Evolutionary conservation across 164 flowering plant genomes (phyloP).

Genomic region (Kalanchoe fedtschenkoi): DNA sequence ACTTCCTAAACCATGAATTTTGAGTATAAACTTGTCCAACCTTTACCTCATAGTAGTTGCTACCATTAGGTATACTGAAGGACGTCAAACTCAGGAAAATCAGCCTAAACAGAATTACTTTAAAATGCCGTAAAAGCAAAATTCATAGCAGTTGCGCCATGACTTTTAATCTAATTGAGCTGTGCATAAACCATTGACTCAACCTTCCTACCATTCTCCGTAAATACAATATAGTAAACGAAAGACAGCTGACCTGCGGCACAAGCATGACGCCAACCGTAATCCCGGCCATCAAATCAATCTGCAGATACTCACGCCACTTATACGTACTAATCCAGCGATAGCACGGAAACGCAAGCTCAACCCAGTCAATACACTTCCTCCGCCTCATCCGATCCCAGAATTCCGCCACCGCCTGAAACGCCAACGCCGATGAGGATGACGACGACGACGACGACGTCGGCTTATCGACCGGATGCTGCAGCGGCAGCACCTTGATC

Average conservation of each 20-base stretch:
- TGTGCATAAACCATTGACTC: neutral
- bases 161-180: no score
- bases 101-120: neutral
- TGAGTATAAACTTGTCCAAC: neutral
- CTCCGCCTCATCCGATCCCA: conserved; percentile 30
- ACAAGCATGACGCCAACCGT: conserved; percentile 97
- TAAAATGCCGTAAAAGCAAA: neutral
- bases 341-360: conserved; percentile 53
- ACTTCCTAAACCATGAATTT: neutral
- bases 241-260: conserved; percentile 59
- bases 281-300: conserved; percentile 74
- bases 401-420: conserved; percentile 20
- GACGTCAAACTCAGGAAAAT: neutral
- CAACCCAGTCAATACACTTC: conserved; percentile 57
- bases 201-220: neutral
- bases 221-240: no score
- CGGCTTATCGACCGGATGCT: conserved; percentile 19
- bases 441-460: conserved; percentile 12
- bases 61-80: neutral
- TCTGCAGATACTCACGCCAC: conserved; percentile 70
- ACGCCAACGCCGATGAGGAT: conserved; percentile 1
- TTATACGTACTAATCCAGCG: conserved; percentile 79
- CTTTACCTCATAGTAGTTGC: neutral
- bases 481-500: conserved; percentile 55
- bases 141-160: no score